Conservation (phyloP, 768 basidiomycete genomes). For the Mycena pura region DNA sequence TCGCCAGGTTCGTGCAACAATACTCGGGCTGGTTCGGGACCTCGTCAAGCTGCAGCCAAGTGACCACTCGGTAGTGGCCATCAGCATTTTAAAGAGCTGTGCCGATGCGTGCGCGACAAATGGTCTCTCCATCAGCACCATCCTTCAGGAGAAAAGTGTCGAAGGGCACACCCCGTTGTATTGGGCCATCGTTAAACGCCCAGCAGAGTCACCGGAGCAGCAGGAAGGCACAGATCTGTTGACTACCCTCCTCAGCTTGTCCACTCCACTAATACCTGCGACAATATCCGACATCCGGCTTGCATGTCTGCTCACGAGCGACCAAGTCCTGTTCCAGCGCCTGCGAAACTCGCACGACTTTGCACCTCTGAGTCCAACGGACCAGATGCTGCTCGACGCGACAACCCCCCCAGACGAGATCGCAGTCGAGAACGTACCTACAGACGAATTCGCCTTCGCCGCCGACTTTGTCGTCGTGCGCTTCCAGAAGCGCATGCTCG, state of each 20-base stretch:
- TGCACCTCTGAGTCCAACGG: constrained; percentile 56
- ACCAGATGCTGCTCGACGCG: constrained; percentile 57
- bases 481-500: constrained; percentile 77
- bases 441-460: constrained; percentile 60
- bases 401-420: constrained; percentile 58
- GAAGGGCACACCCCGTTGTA: constrained; percentile 57
- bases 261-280: constrained; percentile 47
- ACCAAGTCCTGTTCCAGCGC: constrained; percentile 66
- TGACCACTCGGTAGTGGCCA: constrained; percentile 19
- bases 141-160: constrained; percentile 54
- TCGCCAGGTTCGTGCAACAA: constrained; percentile 45
- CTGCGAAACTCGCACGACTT: constrained; percentile 59
- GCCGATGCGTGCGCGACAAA: constrained; percentile 50
- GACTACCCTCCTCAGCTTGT: constrained; percentile 29
- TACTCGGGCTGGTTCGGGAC: constrained; percentile 48
- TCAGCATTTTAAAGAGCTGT: constrained; percentile 50
- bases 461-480: constrained; percentile 57
- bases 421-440: constrained; percentile 56
- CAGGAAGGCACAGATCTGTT: constrained; percentile 12
- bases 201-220: constrained; percentile 4
- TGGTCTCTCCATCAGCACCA: constrained; percentile 44
- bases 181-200: constrained; percentile 46
- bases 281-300: constrained; percentile 68
- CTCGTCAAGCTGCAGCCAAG: constrained; percentile 35
- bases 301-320: constrained; percentile 69